Conservation (phyloP, 78 protist genomes). For the Polysphondylium violaceum region DNA sequence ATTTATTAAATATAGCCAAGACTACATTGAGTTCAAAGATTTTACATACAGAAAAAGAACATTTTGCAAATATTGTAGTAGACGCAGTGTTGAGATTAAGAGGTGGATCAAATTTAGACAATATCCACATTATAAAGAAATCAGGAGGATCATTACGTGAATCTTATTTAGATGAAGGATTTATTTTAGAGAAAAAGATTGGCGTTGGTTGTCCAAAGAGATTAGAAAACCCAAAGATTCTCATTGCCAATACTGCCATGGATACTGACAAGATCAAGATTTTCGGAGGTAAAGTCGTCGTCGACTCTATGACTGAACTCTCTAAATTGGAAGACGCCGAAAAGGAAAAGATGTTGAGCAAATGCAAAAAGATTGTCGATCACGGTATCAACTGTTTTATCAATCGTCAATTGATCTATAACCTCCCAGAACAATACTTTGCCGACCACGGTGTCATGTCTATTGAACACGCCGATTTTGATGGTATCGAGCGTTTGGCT, state of each 20-base stretch:
- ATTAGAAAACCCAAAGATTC: slow-evolving; percentile 94
- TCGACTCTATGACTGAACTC: slow-evolving; percentile 86
- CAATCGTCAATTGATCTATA: slow-evolving; percentile 99
- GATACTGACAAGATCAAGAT: slow-evolving; percentile 99
- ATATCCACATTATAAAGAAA: slow-evolving; percentile 97
- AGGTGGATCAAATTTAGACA: slow-evolving; percentile 86
- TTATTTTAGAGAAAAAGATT: slow-evolving; percentile 97
- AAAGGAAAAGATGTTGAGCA: slow-evolving; percentile 91
- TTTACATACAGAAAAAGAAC: slow-evolving; percentile 88
- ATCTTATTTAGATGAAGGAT: slow-evolving; percentile 98
- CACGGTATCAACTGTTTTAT: slow-evolving; percentile 96
- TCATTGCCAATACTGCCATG: slow-evolving; percentile 99
- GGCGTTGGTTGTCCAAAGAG: slow-evolving; percentile 98
- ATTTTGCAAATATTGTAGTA: slow-evolving; percentile 96
- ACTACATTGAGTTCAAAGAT: slow-evolving; percentile 98
- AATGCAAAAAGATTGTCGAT: slow-evolving; percentile 91
- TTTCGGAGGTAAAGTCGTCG: slow-evolving; percentile 94
- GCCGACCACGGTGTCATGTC: slow-evolving; percentile 93
- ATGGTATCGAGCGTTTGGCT: slow-evolving; percentile 97
- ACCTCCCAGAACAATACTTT: slow-evolving; percentile 98
- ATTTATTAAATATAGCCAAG: slow-evolving; percentile 96
- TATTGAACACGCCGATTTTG: slow-evolving; percentile 99
- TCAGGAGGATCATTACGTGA: slow-evolving; percentile 95
- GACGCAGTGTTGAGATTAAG: slow-evolving; percentile 96
- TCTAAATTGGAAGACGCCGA: slow-evolving; percentile 98